A percentile compares a stretch with the other conserved stretches of the same genome.
Conservation (phyloP, 1,284 basidiomycete species). For the Malassezia caprae region DNA sequence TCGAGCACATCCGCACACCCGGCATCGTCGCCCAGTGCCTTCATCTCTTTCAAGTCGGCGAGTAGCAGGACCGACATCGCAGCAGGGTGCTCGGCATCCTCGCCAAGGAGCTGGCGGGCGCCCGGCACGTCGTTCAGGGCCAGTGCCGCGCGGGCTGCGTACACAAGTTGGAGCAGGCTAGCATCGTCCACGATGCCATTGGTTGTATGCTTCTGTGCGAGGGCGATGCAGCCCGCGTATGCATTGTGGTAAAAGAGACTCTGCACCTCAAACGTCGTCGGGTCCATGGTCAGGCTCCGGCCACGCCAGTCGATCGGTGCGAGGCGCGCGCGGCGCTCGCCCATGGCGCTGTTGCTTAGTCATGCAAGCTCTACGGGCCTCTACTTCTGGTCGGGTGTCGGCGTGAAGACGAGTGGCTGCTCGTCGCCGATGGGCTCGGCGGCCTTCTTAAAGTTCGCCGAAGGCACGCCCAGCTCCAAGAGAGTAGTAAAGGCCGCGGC, state of each 20-base stretch:
- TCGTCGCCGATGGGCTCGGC: slow-evolving; percentile 1
- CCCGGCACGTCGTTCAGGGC: slow-evolving; percentile 26
- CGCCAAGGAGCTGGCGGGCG: slow-evolving; percentile 28
- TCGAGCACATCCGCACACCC: slow-evolving; percentile 21
- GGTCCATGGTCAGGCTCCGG: slow-evolving; percentile 18
- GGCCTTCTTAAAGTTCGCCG: slow-evolving; percentile 28
- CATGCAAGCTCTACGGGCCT: not conserved
- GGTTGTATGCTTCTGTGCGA: slow-evolving; percentile 18
- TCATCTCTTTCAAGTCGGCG: slow-evolving; percentile 31
- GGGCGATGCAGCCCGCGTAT: slow-evolving; percentile 35
- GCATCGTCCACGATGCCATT: slow-evolving; percentile 20
- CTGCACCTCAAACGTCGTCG: slow-evolving; percentile 34
- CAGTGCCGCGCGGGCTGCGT: slow-evolving; percentile 40
- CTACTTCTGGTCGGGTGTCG: slow-evolving; percentile 8
- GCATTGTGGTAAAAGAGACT: slow-evolving; percentile 45
- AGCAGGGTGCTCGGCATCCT: slow-evolving; percentile 12
- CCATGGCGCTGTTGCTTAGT: not conserved
- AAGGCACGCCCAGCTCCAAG: slow-evolving; percentile 43
- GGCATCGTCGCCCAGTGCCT: slow-evolving; percentile 14
- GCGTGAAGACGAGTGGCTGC: slow-evolving; percentile 4
- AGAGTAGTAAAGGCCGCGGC: slow-evolving; percentile 28
- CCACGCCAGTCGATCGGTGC: not conserved
- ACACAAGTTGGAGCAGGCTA: slow-evolving; percentile 26
- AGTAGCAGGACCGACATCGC: slow-evolving; percentile 29
- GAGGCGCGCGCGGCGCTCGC: not conserved